Base-by-base conservation (phyloP, 2,329 filamentous ascomycete genomes). In the Cladophialophora carrionii region DNA sequence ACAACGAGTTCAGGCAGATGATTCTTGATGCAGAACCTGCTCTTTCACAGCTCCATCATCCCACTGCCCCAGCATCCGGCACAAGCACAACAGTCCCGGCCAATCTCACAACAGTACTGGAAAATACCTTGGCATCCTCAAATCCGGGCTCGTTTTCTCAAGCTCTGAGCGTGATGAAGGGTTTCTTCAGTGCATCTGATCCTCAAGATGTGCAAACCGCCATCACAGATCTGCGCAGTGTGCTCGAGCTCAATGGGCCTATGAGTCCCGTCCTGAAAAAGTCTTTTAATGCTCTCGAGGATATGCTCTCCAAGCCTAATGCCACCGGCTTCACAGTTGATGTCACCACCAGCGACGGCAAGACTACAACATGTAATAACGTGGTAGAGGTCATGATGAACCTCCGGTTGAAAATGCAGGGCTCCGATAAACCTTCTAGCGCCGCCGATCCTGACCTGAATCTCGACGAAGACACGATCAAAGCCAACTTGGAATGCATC, bases 131-230 rank as follows among this genome's bases (percentile, higher is more conserved):
- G 43, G 53, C 62, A 29, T 60, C 62, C 12, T 62, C 65, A 9
- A 69, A 61, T 12, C 37, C 64, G 34, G 67, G 69, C 48, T 59
- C 65, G 10, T 71, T 69, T 46, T 68, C 65, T 31, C 65, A 69
- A 56, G 65, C 67, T n/a, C 34, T 69, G 29, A 63, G 46, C 54
- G 63, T 69, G 17, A 68, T 71, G 63, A 68, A 69, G 32, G 65
- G 63, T 17, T 71, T 71, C 62, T 68, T 71, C 63, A 65, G 58
- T 51, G 65, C 69, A 20, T 71, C 67, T 46, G 65, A 69, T 56
- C 69, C 67, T 20, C 61, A 64, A 7, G 69, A 69, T 29, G 63
- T 71, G 17, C 69, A 70, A 37, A 63, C 69, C 22, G 69, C 69
- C 24, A 69, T 71, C 32, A 61, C 65, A n/a, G 69, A 71, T 24